phyloP scores from a whole-genome alignment of 2,329 filamentous ascomycete genomes.

The Calcarisporium arbuscula region DNA sequence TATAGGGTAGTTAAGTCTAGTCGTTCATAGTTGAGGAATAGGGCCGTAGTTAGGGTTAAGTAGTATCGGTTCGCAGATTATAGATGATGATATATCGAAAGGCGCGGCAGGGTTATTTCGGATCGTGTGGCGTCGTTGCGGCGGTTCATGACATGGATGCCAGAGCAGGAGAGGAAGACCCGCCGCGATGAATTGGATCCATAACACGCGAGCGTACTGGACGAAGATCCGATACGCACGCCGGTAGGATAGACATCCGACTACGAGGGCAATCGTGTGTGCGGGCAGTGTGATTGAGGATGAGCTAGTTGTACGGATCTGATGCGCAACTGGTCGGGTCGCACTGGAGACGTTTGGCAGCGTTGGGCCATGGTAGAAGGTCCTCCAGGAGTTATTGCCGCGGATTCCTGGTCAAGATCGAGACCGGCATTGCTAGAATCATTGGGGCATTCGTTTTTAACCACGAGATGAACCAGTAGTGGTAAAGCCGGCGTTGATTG shows the following conservation, averaged over 20 bases:
- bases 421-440: constrained; percentile 6
- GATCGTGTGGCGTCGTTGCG: constrained; percentile 4
- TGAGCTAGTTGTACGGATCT: constrained; percentile 1
- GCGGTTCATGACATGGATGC: constrained; percentile 11
- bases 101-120: constrained; percentile 5
- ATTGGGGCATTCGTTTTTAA: constrained; percentile 5
- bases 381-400: neutral
- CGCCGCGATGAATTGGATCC: constrained; percentile 13
- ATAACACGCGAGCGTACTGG: constrained; percentile 4
- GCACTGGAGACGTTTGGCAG: constrained; percentile 1
- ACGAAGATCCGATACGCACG: constrained; percentile 10
- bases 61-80: too few relatives aligned
- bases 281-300: constrained; percentile 3
- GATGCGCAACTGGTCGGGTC: constrained; percentile 1
- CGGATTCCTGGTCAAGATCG: constrained; percentile 2
- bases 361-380: neutral
- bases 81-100: constrained; percentile 3
- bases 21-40: too few relatives aligned
- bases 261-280: constrained; percentile 4
- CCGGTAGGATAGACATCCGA: constrained; percentile 2
- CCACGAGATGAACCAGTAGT: constrained; percentile 4
- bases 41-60: too few relatives aligned
- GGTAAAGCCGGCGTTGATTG: neutral
- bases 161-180: neutral
- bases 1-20: too few relatives aligned